A percentile compares a stretch with the other conserved stretches of the same genome.
Evolutionary conservation across 345 rosid genomes (phyloP).

Genomic region (Ricinus communis): DNA sequence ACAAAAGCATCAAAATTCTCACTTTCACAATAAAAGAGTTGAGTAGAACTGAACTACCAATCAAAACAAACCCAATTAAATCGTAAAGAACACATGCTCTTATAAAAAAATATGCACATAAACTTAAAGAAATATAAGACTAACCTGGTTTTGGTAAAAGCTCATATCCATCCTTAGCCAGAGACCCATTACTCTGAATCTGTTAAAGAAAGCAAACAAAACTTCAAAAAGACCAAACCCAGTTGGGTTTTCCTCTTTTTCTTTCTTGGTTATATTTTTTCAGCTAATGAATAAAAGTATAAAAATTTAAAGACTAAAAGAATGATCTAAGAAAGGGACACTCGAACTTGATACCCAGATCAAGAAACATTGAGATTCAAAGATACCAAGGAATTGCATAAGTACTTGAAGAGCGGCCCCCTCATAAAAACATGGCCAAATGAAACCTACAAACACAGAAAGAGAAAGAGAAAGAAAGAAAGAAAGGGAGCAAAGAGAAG

Average conservation of each 20-base stretch:
- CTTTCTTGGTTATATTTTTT: too few species aligned
- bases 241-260: slow-evolving; percentile 10
- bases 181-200: slow-evolving; percentile 39
- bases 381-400: slow-evolving; percentile 20
- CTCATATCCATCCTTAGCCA: slow-evolving; percentile 29
- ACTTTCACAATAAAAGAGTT: not conserved
- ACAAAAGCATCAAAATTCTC: slow-evolving; percentile 4
- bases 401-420: slow-evolving; percentile 9
- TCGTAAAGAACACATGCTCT: not conserved
- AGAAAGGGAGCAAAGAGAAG: not conserved
- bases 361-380: slow-evolving; percentile 35
- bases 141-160: slow-evolving; percentile 39
- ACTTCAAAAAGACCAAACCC: slow-evolving; percentile 22
- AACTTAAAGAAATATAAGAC: slow-evolving; percentile 13
- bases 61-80: not conserved
- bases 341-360: slow-evolving; percentile 37
- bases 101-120: not conserved
- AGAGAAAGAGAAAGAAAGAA: slow-evolving; percentile 3
- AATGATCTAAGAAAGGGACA: slow-evolving; percentile 34
- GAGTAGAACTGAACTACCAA: not conserved
- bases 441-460: slow-evolving; percentile 10
- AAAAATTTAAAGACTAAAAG: slow-evolving; percentile 16
- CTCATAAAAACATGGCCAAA: slow-evolving; percentile 14
- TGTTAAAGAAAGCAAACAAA: slow-evolving; percentile 19
- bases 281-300: slow-evolving; percentile 17